Evolutionary conservation across 1,139 yeast genomes (phyloP), one percentile per base, ranked within the genome.

Genomic region (Magnusiomyces fungicola): DNA sequence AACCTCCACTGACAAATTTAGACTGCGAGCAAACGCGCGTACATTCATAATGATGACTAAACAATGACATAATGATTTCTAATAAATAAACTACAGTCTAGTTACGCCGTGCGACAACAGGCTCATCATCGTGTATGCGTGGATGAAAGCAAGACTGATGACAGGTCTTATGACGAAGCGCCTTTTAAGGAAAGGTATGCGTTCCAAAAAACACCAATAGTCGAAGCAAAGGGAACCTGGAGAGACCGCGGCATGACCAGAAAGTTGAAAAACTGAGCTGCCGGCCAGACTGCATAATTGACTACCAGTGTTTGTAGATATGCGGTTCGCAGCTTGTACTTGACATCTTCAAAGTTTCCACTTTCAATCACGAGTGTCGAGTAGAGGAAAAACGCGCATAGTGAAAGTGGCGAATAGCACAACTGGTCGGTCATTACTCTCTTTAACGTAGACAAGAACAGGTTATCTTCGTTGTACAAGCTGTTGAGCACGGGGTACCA

Each of bases 261-360:
- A 61, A 92, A 92, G 66, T 92, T 92, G 58, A 90, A 72, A 59
- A 92, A 86, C 65, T 92, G 97, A 6, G 92, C 95, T 1, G 90
- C 80, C 46, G 96, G 95, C 98, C 98, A 92, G n/a, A 92, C 81
- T 51, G 85, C 73, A 64, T 83, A 86, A 64, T 89, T 90, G 50
- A 83, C 79, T 39, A 83, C 79, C 51, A 90, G 68, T 0, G 97
- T 92, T 39, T 82, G 80, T 33, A 90, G 66, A 63, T 88, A 90
- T 3, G 83, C 72, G 52, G 75, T 77, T 54, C 75, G 71, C 49
- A 89, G 71, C 67, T 87, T 89, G 5, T 66, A 71, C 50, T 75
- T 73, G 21, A 90, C 75, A 14, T 84, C 85, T 1, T 75, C 76
- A 66, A 76, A 72, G 45, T 81, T 78, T 1, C 95, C 95, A 46